phyloP scores from a whole-genome alignment of 1,284 basidiomycete species.

The Gymnopus androsaceus region DNA sequence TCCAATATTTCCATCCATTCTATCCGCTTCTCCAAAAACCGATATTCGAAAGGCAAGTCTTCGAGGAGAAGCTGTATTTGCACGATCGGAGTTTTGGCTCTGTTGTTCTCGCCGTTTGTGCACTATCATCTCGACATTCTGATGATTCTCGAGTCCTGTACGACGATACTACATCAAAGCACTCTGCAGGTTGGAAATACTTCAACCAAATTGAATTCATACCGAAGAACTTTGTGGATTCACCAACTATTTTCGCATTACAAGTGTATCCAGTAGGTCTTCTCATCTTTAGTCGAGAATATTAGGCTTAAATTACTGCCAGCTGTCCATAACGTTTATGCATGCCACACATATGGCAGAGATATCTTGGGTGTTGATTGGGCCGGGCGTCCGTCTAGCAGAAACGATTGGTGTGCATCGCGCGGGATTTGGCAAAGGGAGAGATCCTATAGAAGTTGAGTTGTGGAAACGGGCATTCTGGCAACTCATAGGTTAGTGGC shows the following conservation, averaged over 20 bases:
- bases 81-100: slow-evolving; percentile 56
- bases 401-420: slow-evolving; percentile 69
- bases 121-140: slow-evolving; percentile 61
- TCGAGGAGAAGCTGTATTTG: slow-evolving; percentile 45
- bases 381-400: slow-evolving; percentile 64
- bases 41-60: slow-evolving; percentile 6
- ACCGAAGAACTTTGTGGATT: slow-evolving; percentile 46
- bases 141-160: slow-evolving; percentile 57
- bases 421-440: slow-evolving; percentile 23
- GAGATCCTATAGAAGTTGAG: slow-evolving; percentile 47
- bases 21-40: slow-evolving; percentile 39
- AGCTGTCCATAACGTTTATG: slow-evolving; percentile 49
- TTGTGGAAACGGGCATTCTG: slow-evolving; percentile 81
- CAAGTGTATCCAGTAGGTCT: slow-evolving; percentile 48
- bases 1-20: slow-evolving; percentile 1
- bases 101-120: slow-evolving; percentile 64
- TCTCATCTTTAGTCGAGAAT: not conserved
- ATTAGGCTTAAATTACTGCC: not conserved
- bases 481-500: too few species aligned
- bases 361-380: slow-evolving; percentile 70
- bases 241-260: slow-evolving; percentile 59
- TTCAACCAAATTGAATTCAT: slow-evolving; percentile 63
- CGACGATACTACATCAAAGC: slow-evolving; percentile 37
- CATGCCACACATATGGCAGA: slow-evolving; percentile 52
- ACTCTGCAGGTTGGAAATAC: slow-evolving; percentile 76